A percentile compares a stretch with the other conserved stretches of the same genome.
Evolutionary conservation across 306 rosid species (phyloP).

Genomic region (Vachellia collinsii): DNA sequence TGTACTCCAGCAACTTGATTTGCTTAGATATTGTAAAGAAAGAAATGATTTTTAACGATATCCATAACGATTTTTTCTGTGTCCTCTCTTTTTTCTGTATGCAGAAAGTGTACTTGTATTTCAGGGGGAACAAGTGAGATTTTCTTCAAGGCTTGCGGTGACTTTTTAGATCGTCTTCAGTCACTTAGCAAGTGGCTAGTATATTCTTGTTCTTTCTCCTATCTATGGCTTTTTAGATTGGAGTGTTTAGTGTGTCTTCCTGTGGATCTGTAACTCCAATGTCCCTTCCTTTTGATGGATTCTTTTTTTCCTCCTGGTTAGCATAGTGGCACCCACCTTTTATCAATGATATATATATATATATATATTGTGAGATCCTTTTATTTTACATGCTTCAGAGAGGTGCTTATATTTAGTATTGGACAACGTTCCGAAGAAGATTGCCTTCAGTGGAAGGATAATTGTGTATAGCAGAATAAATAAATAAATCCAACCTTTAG

Average conservation of each 20-base stretch:
- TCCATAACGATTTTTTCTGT: not conserved
- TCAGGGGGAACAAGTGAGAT: slow-evolving; percentile 86
- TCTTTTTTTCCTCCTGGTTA: not conserved
- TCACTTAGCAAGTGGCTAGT: slow-evolving; percentile 41
- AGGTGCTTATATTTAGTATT: too few relatives aligned
- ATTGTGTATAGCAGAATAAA: too few relatives aligned
- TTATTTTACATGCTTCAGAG: not conserved
- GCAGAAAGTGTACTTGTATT: slow-evolving; percentile 92
- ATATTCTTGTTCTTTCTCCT: slow-evolving; percentile 42
- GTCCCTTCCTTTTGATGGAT: not conserved
- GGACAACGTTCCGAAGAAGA: too few relatives aligned
- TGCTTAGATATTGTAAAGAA: not conserved
- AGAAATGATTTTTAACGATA: not conserved
- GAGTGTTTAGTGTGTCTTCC: slow-evolving; percentile 3
- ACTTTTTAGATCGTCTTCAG: slow-evolving; percentile 17
- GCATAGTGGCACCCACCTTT: not conserved
- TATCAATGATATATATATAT: not conserved
- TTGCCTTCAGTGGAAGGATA: too few relatives aligned
- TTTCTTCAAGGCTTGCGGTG: slow-evolving; percentile 28
- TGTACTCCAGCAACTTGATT: not conserved
- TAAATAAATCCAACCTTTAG: not conserved
- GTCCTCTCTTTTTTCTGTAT: slow-evolving; percentile 25
- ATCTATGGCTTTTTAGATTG: not conserved
- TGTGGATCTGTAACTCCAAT: not conserved
- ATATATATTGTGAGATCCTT: not conserved